A percentile compares a stretch with the other conserved stretches of the same genome.
These are phyloP conservation scores for Lactarius hengduanensis DNA, from an alignment of 768 basidiomycete genomes.

Conservation along the genomic window DNA sequence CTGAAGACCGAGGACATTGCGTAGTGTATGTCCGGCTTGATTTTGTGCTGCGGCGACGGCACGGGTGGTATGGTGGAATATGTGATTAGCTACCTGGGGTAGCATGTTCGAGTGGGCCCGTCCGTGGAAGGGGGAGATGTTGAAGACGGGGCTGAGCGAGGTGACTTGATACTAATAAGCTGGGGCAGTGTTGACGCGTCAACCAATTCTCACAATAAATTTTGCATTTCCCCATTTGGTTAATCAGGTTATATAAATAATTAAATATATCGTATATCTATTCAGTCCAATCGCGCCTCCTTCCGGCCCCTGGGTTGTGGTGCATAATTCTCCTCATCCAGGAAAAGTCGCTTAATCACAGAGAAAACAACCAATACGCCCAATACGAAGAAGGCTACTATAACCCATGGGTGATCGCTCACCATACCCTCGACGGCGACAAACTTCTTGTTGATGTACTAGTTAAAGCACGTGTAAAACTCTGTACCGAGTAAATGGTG, in stretches of 20 bases:
- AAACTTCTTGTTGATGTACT: constrained; percentile 37
- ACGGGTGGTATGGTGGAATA: constrained; percentile 72
- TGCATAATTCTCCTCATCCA: constrained; percentile 23
- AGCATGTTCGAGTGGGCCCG: constrained; percentile 49
- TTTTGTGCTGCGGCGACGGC: constrained; percentile 75
- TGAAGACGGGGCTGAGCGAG: constrained; percentile 5
- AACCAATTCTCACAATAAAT: neutral
- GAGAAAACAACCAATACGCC: constrained; percentile 28
- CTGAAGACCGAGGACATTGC: constrained; percentile 75
- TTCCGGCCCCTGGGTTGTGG: constrained; percentile 13
- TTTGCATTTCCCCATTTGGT: neutral
- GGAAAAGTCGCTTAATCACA: constrained; percentile 30
- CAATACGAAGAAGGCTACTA: constrained; percentile 30
- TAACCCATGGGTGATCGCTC: constrained; percentile 32
- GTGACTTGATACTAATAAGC: neutral
- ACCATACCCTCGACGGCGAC: constrained; percentile 33
- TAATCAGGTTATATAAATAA: constrained; percentile 4
- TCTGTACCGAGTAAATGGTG: neutral
- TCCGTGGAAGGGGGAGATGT: neutral
- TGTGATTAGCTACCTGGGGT: constrained; percentile 78
- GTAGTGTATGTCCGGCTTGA: constrained; percentile 61
- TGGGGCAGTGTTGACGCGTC: constrained; percentile 12
- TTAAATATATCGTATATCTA: constrained; percentile 3
- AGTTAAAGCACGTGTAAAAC: neutral
- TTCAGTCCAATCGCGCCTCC: constrained; percentile 23